A percentile compares a stretch with the other conserved stretches of the same genome.
phyloP scores from a whole-genome alignment of 192 early-diverging fungal species.

The Dissophora ornata region DNA sequence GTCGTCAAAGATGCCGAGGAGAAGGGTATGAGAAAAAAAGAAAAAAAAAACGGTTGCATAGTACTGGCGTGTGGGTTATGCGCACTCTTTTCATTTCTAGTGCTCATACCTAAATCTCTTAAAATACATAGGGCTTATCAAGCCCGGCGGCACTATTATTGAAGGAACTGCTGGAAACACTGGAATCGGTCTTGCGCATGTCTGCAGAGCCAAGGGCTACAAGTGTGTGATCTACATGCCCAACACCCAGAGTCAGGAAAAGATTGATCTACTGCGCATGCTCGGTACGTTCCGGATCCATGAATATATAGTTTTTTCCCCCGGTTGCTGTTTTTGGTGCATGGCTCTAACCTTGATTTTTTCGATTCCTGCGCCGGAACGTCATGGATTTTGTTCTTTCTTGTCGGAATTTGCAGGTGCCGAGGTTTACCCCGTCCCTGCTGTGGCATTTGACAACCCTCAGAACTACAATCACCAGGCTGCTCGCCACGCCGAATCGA shows the following conservation, averaged over 20 bases:
- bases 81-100: too few species aligned
- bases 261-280: slow-evolving; percentile 93
- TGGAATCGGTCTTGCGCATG: slow-evolving; percentile 95
- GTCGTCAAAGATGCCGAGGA: slow-evolving; percentile 96
- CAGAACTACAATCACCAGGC: slow-evolving; percentile 97
- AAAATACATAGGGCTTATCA: slow-evolving; percentile 73
- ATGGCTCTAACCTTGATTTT: slow-evolving; percentile 15
- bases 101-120: too few species aligned
- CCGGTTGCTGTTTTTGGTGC: too few species aligned
- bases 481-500: slow-evolving; percentile 76
- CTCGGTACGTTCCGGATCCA: slow-evolving; percentile 64
- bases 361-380: neutral
- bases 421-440: slow-evolving; percentile 93
- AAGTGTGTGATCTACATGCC: slow-evolving; percentile 98
- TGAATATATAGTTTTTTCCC: too few species aligned
- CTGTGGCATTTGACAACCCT: slow-evolving; percentile 91
- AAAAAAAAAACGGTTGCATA: too few species aligned
- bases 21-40: slow-evolving; percentile 36
- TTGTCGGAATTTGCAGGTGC: slow-evolving; percentile 66
- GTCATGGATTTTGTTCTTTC: too few species aligned
- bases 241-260: slow-evolving; percentile 95
- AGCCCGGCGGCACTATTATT: slow-evolving; percentile 89
- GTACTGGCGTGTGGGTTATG: too few species aligned
- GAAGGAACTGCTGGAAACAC: slow-evolving; percentile 94
- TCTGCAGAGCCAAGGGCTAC: slow-evolving; percentile 94